Evolutionary conservation across 345 rosid species (phyloP).

Genomic region (Luvunga scandens): DNA sequence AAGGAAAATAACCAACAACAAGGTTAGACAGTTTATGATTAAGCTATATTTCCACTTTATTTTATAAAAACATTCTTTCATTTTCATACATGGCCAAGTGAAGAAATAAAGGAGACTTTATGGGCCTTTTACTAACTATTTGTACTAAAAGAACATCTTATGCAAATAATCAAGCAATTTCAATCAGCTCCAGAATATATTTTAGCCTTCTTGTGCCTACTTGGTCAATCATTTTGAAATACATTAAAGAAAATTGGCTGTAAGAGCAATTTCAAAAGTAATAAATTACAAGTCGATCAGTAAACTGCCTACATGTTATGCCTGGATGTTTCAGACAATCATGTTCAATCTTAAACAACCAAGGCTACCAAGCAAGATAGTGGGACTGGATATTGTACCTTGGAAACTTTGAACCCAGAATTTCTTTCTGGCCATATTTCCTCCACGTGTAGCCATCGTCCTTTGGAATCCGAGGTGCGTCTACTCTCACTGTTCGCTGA

Average conservation of each 20-base stretch:
- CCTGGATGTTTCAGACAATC: background rate
- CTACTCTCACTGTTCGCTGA: constrained; percentile 14
- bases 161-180: background rate
- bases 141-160: background rate
- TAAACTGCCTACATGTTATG: background rate
- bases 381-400: constrained; percentile 39
- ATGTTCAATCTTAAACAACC: background rate
- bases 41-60: background rate
- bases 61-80: background rate
- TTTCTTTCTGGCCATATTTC: constrained; percentile 85
- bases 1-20: too few relatives aligned
- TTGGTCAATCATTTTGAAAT: background rate
- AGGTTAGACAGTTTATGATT: too few relatives aligned
- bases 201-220: background rate
- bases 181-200: background rate
- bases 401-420: constrained; percentile 57
- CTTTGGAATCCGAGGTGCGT: constrained; percentile 59
- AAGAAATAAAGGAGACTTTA: background rate
- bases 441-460: constrained; percentile 83
- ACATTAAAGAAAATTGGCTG: background rate
- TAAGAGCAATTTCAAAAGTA: background rate
- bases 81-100: background rate
- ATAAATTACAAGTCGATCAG: background rate
- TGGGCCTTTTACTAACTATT: background rate
- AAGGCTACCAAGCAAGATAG: background rate